Conservation (phyloP, 306 rosid species). For the Prunus mume region DNA sequence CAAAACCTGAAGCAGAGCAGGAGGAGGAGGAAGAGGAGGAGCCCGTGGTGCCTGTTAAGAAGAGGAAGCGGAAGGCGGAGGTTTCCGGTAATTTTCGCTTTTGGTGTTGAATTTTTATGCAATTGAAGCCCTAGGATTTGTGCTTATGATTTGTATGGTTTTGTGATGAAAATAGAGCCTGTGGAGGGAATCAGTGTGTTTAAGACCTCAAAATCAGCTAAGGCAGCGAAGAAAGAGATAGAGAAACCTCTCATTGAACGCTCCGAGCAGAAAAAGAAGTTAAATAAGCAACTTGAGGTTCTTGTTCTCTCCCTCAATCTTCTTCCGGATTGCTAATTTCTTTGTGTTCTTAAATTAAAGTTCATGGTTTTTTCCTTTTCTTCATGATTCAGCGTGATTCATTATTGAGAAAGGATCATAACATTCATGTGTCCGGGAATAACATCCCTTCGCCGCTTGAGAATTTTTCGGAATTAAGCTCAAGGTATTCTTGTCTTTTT, state of each 20-base stretch:
- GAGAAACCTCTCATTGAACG: conserved; percentile 27
- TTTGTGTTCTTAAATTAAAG: conserved; percentile 12
- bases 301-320: neutral
- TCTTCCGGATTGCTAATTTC: neutral
- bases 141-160: conserved; percentile 11
- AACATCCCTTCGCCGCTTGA: conserved; percentile 77
- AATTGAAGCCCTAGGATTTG: neutral
- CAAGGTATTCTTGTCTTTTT: conserved; percentile 50
- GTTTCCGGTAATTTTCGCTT: conserved; percentile 42
- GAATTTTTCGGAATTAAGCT: conserved; percentile 65
- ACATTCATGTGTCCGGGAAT: conserved; percentile 84
- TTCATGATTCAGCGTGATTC: conserved; percentile 55
- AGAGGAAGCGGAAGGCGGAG: conserved; percentile 69
- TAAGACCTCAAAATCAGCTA: conserved; percentile 48
- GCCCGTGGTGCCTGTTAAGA: conserved; percentile 39
- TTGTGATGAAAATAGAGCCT: conserved; percentile 30
- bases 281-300: conserved; percentile 77
- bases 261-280: conserved; percentile 56
- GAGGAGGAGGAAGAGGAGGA: conserved; percentile 45
- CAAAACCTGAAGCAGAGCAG: conserved; percentile 31
- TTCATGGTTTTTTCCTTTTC: conserved; percentile 5
- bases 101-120: conserved; percentile 1
- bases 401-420: conserved; percentile 57
- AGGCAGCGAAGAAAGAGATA: conserved; percentile 27
- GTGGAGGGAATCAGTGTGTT: conserved; percentile 79